phyloP scores from a whole-genome alignment of 2,329 filamentous ascomycete species.

The Aureobasidium subglaciale region DNA sequence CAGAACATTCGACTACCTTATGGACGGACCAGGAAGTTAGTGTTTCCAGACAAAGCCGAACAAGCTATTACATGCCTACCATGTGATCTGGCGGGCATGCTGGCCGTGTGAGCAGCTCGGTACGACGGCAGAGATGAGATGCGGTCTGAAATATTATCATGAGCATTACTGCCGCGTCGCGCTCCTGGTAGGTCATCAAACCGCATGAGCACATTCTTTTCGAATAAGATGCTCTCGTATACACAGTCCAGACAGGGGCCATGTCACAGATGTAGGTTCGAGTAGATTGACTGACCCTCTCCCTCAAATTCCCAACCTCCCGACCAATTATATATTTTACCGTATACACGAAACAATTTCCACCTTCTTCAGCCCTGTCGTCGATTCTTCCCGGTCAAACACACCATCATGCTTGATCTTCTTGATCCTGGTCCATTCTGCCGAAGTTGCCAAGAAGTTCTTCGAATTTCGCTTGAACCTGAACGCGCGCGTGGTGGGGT shows the following conservation, averaged over 20 bases:
- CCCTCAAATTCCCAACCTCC: not conserved
- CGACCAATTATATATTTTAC: not conserved
- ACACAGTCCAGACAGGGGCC: not conserved
- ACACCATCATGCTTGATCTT: not conserved
- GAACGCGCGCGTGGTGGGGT: not conserved
- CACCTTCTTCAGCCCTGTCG: constrained; percentile 7
- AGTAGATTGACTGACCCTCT: not conserved
- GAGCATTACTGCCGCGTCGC: not conserved
- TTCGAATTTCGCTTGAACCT: not conserved
- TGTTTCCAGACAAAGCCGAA: too few species aligned
- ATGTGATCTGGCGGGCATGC: too few species aligned
- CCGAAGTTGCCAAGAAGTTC: not conserved
- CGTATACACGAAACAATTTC: not conserved
- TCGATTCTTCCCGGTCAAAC: not conserved
- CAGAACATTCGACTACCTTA: too few species aligned
- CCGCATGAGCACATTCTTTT: not conserved
- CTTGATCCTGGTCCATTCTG: not conserved
- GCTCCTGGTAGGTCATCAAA: not conserved
- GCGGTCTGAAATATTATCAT: not conserved
- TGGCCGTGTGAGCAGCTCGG: not conserved
- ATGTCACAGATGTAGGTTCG: not conserved
- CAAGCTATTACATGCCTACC: too few species aligned
- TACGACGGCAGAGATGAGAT: not conserved
- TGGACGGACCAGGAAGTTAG: too few species aligned
- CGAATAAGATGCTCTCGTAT: not conserved